Conservation (phyloP, 2,329 filamentous ascomycete genomes). For the Phialophora chinensis region DNA sequence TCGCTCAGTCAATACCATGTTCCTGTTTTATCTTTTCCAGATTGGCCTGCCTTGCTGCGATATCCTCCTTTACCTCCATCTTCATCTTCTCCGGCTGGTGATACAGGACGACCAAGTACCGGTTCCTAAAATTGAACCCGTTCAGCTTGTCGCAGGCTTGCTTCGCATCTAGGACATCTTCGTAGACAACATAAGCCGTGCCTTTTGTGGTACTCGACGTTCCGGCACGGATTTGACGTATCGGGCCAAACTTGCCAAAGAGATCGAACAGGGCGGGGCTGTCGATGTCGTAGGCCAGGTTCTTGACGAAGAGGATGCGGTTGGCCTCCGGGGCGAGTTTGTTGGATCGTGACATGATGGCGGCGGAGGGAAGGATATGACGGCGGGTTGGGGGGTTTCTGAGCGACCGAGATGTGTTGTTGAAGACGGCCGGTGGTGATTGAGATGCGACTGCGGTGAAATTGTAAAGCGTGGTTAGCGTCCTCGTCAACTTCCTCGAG, state of each 20-base stretch:
- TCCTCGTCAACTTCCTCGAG: slow-evolving; percentile 12
- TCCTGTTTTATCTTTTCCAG: slow-evolving; percentile 98
- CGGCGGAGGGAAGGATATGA: neutral
- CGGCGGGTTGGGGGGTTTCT: no score
- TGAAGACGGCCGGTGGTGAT: neutral
- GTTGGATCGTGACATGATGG: slow-evolving; percentile 38
- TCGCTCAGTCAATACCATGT: slow-evolving; percentile 92
- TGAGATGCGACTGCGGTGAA: slow-evolving; percentile 1
- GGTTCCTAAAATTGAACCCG: slow-evolving; percentile 99
- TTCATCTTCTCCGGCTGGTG: slow-evolving; percentile 78
- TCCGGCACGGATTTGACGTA: slow-evolving; percentile 97
- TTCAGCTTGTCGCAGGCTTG: slow-evolving; percentile 99
- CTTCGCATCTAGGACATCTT: slow-evolving; percentile 99
- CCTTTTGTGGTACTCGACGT: slow-evolving; percentile 98
- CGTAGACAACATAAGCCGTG: slow-evolving; percentile 98
- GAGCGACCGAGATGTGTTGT: neutral
- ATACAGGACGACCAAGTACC: slow-evolving; percentile 90
- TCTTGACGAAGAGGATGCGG: slow-evolving; percentile 99
- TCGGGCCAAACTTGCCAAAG: slow-evolving; percentile 95
- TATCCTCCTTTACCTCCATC: slow-evolving; percentile 85
- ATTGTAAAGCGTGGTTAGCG: neutral
- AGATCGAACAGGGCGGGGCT: slow-evolving; percentile 98
- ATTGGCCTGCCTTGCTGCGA: slow-evolving; percentile 92
- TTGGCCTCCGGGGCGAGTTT: slow-evolving; percentile 99
- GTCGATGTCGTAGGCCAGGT: slow-evolving; percentile 99